These are phyloP conservation scores for Colletotrichum cuscutae DNA, from an alignment of 2,329 filamentous ascomycete species.

Conservation along the genomic window DNA sequence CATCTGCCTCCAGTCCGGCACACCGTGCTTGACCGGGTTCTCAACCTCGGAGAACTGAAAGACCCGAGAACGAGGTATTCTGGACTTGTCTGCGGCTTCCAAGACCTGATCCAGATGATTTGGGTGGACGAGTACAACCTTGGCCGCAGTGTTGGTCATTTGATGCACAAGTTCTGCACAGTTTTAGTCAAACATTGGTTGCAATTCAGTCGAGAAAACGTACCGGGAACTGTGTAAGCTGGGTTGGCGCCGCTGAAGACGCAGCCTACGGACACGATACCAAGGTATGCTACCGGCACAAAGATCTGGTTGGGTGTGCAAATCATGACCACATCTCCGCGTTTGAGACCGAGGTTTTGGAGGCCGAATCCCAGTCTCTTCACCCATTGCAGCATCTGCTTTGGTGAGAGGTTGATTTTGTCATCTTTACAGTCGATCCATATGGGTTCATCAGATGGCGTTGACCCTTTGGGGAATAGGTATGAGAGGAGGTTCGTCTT, in stretches of 20 bases:
- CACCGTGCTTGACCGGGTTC: conserved; percentile 42
- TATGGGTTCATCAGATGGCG: conserved; percentile 56
- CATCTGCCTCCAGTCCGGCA: conserved; percentile 55
- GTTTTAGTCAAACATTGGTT: conserved; percentile 4
- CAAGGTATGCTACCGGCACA: conserved; percentile 64
- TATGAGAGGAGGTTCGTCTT: conserved; percentile 55
- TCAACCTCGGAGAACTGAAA: conserved; percentile 59
- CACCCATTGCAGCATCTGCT: conserved; percentile 60
- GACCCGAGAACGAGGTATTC: conserved; percentile 53
- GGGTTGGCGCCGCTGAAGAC: conserved; percentile 67
- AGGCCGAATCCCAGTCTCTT: conserved; percentile 62
- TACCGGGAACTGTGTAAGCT: conserved; percentile 59
- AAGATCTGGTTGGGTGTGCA: conserved; percentile 66
- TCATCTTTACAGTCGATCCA: conserved; percentile 64
- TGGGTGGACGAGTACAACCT: conserved; percentile 60
- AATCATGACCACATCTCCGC: conserved; percentile 63
- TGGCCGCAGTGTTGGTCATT: conserved; percentile 61
- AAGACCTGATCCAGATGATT: conserved; percentile 54
- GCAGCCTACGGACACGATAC: conserved; percentile 61
- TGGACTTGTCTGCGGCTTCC: conserved; percentile 52
- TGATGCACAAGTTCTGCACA: conserved; percentile 60
- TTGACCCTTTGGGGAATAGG: conserved; percentile 44
- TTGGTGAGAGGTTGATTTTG: conserved; percentile 55
- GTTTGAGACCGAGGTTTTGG: conserved; percentile 54
- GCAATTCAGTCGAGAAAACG: conserved; percentile 26